phyloP scores from a whole-genome alignment of 2,329 filamentous ascomycete genomes.

The Claviceps africana region DNA sequence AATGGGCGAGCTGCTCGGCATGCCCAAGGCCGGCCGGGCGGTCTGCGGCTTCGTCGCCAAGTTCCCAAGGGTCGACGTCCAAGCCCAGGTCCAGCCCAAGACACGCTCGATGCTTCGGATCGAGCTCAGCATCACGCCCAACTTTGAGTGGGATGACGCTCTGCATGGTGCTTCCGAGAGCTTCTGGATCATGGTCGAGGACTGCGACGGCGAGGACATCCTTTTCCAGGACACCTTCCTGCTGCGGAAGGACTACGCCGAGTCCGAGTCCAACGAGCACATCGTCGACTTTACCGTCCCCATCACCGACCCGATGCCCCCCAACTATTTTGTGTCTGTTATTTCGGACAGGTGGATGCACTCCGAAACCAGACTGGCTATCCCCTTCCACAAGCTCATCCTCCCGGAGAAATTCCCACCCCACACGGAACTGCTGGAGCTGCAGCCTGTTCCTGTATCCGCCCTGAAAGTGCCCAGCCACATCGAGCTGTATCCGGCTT shows the following conservation, averaged over 20 bases:
- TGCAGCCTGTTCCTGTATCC: constrained; percentile 80
- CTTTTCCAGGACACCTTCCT: constrained; percentile 91
- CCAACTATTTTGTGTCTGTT: constrained; percentile 95
- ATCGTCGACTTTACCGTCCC: constrained; percentile 92
- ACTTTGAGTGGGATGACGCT: constrained; percentile 88
- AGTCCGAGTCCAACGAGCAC: constrained; percentile 79
- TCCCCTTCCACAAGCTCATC: constrained; percentile 90
- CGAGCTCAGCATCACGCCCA: constrained; percentile 81
- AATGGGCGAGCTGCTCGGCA: constrained; percentile 85
- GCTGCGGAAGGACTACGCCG: constrained; percentile 76
- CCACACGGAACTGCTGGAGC: constrained; percentile 79
- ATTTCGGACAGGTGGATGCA: constrained; percentile 98
- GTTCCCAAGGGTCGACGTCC: constrained; percentile 83
- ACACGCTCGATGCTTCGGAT: constrained; percentile 86
- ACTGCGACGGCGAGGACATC: constrained; percentile 93
- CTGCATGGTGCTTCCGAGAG: constrained; percentile 79
- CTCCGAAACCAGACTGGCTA: constrained; percentile 80
- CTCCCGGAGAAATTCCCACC: constrained; percentile 91
- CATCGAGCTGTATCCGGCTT: constrained; percentile 64
- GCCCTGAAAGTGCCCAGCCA: constrained; percentile 81
- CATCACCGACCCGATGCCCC: constrained; percentile 94
- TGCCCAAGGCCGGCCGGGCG: constrained; percentile 73
- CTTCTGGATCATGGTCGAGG: constrained; percentile 96
- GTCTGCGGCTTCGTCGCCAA: constrained; percentile 82
- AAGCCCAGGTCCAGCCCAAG: constrained; percentile 87